Base-by-base conservation (phyloP, 2,329 filamentous ascomycete species). In the Penicillium sp. region DNA sequence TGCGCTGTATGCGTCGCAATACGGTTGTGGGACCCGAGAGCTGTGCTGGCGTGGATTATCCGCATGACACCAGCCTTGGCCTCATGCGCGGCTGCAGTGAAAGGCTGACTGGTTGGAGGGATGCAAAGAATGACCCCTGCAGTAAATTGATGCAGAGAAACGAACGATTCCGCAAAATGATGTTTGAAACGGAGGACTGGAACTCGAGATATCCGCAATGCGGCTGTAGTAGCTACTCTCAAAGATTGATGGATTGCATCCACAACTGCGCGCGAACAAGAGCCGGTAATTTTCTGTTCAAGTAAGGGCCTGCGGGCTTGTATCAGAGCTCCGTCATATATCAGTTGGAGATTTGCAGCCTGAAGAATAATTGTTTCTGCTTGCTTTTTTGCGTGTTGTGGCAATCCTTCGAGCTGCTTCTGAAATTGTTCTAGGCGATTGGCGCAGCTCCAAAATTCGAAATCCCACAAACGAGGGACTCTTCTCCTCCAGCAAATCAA, bases 61-160 rank as follows among this genome's bases (percentile, higher is more conserved):
- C 63, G 56, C 36, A 70, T 52, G 6, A 67, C 61, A 4, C 67
- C 67, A 1, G 65, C 60, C 46, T 70, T 70, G 9, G 68, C 61
- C n/a, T 69, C 65, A 23, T 64, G 58, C 1, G 68, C 64, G 32
- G 59, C 56, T 30, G 55, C 42, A 32, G 66, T 69, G 43, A 64
- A 63, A 8, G 68, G 67, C 23, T 63, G 62, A 18, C 57, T 65
- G 2, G 63, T 67, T 13, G 68, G 67, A 13, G 63, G 54, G 34
- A 70, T 65, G 57, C 67, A 70, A 7, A 70, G 60, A 16, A 65
- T 63, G 13, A 63, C 56, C 1, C 63, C 63, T 7, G 63, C 62
- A 8, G 59, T 62, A 44, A 64, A 65, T 29, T 58, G 55, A 23
- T 63, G 59, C 34, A 63, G 47, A 13, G 62, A 56, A 27, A 50